Evolutionary conservation across 345 rosid species (phyloP).

Genomic region (Arabidopsis arenosa): DNA sequence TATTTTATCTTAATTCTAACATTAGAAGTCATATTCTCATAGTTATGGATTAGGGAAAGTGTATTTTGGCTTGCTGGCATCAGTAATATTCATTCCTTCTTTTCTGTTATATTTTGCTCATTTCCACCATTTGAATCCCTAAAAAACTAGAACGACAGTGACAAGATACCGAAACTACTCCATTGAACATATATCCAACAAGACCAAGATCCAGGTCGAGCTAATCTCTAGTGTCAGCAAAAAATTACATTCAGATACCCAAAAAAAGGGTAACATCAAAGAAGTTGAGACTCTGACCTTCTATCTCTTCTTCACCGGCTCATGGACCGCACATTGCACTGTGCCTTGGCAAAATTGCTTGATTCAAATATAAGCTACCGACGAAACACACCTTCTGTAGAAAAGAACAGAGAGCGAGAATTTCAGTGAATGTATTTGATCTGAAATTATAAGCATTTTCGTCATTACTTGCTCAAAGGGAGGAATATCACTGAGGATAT

Average conservation of each 20-base stretch:
- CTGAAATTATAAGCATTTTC: background rate
- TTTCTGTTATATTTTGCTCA: conserved; percentile 27
- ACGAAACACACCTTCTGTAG: conserved; percentile 41
- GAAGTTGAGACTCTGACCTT: conserved; percentile 41
- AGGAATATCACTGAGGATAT: conserved; percentile 2
- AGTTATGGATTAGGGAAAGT: conserved; percentile 31
- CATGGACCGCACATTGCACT: conserved; percentile 8
- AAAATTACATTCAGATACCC: conserved; percentile 43
- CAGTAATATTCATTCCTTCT: conserved; percentile 37
- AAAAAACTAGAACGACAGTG: background rate
- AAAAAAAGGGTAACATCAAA: conserved; percentile 21
- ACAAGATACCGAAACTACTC: conserved; percentile 23
- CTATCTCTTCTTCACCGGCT: conserved; percentile 28
- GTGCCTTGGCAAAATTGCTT: conserved; percentile 29
- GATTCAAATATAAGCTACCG: conserved; percentile 29
- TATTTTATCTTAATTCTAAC: conserved; percentile 23
- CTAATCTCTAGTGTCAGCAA: conserved; percentile 29
- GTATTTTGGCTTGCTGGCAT: conserved; percentile 24
- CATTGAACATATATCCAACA: conserved; percentile 35
- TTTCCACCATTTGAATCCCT: conserved; percentile 19
- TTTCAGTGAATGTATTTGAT: conserved; percentile 3
- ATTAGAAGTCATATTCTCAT: conserved; percentile 17
- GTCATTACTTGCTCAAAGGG: conserved; percentile 13
- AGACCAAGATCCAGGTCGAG: conserved; percentile 11
- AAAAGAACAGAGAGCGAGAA: conserved; percentile 12